phyloP scores from a whole-genome alignment of 169 alveolate genomes.

The Blepharisma undulans region DNA sequence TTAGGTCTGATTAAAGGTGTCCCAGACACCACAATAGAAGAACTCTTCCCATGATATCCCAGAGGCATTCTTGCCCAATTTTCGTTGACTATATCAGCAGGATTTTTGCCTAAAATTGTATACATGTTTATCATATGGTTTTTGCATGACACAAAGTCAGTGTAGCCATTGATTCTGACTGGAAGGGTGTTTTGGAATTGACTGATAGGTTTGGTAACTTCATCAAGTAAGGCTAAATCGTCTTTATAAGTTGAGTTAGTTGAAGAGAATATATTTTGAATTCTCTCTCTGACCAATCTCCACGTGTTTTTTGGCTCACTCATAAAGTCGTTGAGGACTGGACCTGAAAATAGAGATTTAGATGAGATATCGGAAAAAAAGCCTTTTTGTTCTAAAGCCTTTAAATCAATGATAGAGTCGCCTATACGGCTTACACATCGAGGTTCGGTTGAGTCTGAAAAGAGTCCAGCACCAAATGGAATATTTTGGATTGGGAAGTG shows the following conservation, averaged over 20 bases:
- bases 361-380: slow-evolving; percentile 32
- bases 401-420: slow-evolving; percentile 58
- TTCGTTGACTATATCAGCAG: slow-evolving; percentile 84
- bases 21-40: slow-evolving; percentile 74
- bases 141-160: slow-evolving; percentile 85
- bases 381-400: slow-evolving; percentile 50
- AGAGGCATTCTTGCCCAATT: slow-evolving; percentile 89
- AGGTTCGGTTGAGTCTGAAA: background rate
- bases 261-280: slow-evolving; percentile 38
- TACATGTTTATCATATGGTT: slow-evolving; percentile 87
- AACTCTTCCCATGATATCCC: slow-evolving; percentile 90
- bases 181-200: background rate
- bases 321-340: slow-evolving; percentile 63
- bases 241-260: background rate
- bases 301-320: slow-evolving; percentile 57
- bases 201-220: background rate
- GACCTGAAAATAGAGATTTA: slow-evolving; percentile 45
- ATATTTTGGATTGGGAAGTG: slow-evolving; percentile 67
- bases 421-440: slow-evolving; percentile 54
- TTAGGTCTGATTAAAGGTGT: slow-evolving; percentile 68
- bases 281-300: slow-evolving; percentile 62
- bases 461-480: slow-evolving; percentile 62
- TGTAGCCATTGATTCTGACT: slow-evolving; percentile 80
- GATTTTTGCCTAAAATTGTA: slow-evolving; percentile 67
- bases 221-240: background rate